Base-by-base conservation (phyloP, 495 filamentous ascomycete species). In the Pseudoneurospora amorphoporcata region DNA sequence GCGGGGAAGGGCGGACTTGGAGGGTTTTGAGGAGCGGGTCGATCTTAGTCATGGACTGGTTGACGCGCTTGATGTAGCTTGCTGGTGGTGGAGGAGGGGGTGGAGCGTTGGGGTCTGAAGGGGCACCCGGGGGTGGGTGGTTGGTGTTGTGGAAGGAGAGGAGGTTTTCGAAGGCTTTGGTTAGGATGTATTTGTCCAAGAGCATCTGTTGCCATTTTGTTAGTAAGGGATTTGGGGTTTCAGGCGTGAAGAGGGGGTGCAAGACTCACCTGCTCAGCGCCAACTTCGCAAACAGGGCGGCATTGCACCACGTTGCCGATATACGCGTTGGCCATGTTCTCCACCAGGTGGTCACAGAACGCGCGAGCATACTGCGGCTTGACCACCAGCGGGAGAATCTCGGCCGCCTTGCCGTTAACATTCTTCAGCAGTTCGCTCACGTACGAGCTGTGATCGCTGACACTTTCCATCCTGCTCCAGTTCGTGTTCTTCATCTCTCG, bases 401-500 rank as follows among this genome's bases (percentile, higher is more conserved):
- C 93, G 10, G 87, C 85, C 17, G 89, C 84, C 70, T 88, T 90
- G 9, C 82, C 81, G 73, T 94, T 93, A 61, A 94, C 84, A 72
- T 89, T 89, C 29, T 86, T 85, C 69, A 97, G 80, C 7, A 98
- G 84, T 77, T 97, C 92, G 39, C 87, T 87, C 39, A 98, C 93
- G 75, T 97, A 98, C 1, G 92, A 90, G 82, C 94, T 97, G 76
- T 98, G 95, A 77, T 98, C 95, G 71, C 92, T 93, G n/a, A 97
- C 96, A 72, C 85, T 90, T 75, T 98, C 96, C 83, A 99, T 91
- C 74, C 92, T 92, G 78, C 90, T 91, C 95, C 95, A 99, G n/a
- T 94, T 91, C 0, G 90, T 95, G 77, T 97, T 97, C 72, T 92
- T 91, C 95, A 99, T 98, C 84, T 98, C 96, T 70, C 95, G 89